Percentiles rank a stretch among this genome's conserved stretches.
Evolutionary conservation across 2,329 filamentous ascomycete species (phyloP).

Genomic region (Verticillium alfalfae): DNA sequence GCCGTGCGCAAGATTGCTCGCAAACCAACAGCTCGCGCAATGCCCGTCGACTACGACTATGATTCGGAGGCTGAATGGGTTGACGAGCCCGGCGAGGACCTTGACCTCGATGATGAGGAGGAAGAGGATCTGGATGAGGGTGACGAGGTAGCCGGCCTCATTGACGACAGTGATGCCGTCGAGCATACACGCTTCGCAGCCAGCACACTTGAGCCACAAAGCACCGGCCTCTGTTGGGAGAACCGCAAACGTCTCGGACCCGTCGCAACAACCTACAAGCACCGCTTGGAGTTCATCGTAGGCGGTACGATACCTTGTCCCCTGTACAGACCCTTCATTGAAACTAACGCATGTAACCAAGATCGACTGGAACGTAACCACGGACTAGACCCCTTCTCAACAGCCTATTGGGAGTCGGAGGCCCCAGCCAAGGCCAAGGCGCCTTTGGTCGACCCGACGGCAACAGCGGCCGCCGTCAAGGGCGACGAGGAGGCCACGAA

Average conservation of each 20-base stretch:
- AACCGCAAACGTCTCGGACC: conserved; percentile 42
- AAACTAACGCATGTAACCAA: conserved; percentile 19
- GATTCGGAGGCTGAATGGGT: conserved; percentile 87
- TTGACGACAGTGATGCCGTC: conserved; percentile 78
- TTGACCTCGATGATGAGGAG: conserved; percentile 61
- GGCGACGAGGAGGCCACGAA: conserved; percentile 10
- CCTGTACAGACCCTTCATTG: neutral
- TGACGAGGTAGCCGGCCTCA: conserved; percentile 86
- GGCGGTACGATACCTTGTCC: conserved; percentile 41
- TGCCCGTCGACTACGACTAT: conserved; percentile 74
- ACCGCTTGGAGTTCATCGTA: conserved; percentile 70
- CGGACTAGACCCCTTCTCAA: conserved; percentile 78
- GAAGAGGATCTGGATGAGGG: conserved; percentile 68
- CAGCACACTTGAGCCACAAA: conserved; percentile 70
- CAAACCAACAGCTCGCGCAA: conserved; percentile 45
- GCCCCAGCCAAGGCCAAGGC: conserved; percentile 15
- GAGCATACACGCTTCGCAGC: conserved; percentile 50
- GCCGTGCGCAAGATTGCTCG: conserved; percentile 47
- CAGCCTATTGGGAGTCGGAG: conserved; percentile 65
- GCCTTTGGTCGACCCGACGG: neutral
- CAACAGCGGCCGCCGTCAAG: neutral
- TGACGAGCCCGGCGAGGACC: conserved; percentile 66
- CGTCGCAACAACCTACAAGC: conserved; percentile 48
- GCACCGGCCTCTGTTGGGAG: conserved; percentile 82
- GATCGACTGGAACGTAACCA: conserved; percentile 42